Evolutionary conservation across 192 early-diverging fungal species (phyloP).

Genomic region (Rhizoclosmatium sp.): DNA sequence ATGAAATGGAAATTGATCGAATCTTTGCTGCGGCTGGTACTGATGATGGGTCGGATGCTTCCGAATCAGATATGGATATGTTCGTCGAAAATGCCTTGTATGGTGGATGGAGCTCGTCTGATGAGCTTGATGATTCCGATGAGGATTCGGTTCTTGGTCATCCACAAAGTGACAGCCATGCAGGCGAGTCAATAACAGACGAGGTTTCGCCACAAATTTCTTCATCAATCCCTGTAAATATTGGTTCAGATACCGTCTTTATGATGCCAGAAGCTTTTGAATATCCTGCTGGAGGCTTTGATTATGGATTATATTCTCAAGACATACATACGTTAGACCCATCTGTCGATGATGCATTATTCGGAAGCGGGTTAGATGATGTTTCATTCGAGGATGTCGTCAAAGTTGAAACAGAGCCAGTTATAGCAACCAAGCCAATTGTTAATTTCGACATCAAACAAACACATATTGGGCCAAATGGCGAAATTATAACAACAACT

Average conservation of each 20-base stretch:
- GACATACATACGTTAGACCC: slow-evolving; percentile 8
- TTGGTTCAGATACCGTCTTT: too few species aligned
- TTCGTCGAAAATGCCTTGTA: slow-evolving; percentile 31
- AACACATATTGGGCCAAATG: slow-evolving; percentile 54
- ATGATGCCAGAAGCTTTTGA: too few species aligned
- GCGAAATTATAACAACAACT: slow-evolving; percentile 55
- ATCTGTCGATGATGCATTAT: not conserved
- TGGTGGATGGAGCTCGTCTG: slow-evolving; percentile 36
- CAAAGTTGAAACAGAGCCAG: not conserved
- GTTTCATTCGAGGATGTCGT: too few species aligned
- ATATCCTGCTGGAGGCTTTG: not conserved
- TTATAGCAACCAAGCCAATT: slow-evolving; percentile 25
- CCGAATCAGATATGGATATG: slow-evolving; percentile 29
- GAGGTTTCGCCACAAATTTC: not conserved
- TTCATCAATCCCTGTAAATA: not conserved
- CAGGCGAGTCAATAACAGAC: too few species aligned
- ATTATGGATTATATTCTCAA: not conserved
- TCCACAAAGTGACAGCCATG: too few species aligned
- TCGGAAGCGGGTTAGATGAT: not conserved
- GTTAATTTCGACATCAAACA: slow-evolving; percentile 58
- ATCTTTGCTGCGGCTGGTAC: slow-evolving; percentile 22
- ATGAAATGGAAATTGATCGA: slow-evolving; percentile 27
- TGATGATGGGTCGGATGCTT: slow-evolving; percentile 14
- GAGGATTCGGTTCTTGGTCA: slow-evolving; percentile 15
- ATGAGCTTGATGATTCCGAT: slow-evolving; percentile 26